These are phyloP conservation scores for Scheffersomyces ergatensis DNA, from an alignment of 805 yeast genomes.

Conservation along the genomic window DNA sequence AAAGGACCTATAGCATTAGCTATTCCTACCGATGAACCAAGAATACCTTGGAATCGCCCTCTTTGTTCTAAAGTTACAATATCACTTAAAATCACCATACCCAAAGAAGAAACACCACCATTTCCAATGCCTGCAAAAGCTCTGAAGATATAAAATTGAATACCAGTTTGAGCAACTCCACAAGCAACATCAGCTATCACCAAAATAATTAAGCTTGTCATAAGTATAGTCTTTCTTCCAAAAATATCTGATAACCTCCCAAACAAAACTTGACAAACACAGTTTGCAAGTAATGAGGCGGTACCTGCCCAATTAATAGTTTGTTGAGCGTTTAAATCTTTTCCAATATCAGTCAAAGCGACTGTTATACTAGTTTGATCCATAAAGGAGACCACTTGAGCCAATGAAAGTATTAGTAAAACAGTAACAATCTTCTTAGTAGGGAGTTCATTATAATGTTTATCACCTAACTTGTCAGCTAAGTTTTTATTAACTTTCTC, in stretches of 20 bases:
- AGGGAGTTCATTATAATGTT: constrained; percentile 41
- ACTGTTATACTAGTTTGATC: constrained; percentile 51
- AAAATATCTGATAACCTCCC: constrained; percentile 57
- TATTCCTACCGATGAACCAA: constrained; percentile 49
- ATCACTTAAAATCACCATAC: constrained; percentile 54
- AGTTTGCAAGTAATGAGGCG: constrained; percentile 47
- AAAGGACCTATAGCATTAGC: constrained; percentile 59
- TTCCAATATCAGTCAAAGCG: constrained; percentile 46
- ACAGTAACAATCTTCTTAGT: constrained; percentile 32
- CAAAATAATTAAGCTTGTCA: constrained; percentile 37
- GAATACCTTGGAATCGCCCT: constrained; percentile 56
- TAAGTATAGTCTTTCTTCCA: constrained; percentile 46
- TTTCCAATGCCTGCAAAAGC: constrained; percentile 56
- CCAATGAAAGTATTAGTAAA: constrained; percentile 34
- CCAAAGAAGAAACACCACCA: constrained; percentile 49
- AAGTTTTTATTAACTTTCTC: constrained; percentile 1
- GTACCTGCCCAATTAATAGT: constrained; percentile 62
- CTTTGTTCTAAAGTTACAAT: constrained; percentile 51
- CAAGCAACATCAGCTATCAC: constrained; percentile 47
- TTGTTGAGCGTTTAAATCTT: constrained; percentile 42
- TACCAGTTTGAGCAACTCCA: constrained; percentile 47
- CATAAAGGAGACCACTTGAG: constrained; percentile 39
- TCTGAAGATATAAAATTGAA: constrained; percentile 49
- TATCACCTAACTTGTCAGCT: constrained; percentile 34
- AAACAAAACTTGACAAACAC: constrained; percentile 49